Evolutionary conservation across 768 basidiomycete genomes (phyloP).

Genomic region (Russula foetens): DNA sequence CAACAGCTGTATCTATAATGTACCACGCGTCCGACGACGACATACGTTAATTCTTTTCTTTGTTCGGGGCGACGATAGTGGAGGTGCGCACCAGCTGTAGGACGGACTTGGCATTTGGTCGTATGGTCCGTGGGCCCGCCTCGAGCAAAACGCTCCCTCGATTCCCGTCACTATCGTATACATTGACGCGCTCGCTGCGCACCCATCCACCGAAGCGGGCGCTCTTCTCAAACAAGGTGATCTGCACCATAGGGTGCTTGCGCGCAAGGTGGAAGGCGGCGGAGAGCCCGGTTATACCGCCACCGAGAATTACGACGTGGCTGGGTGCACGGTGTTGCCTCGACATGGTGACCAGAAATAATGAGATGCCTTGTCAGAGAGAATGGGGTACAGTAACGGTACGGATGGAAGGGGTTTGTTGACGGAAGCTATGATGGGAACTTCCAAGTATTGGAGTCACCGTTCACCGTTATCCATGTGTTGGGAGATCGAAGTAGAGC

Average conservation of each 20-base stretch:
- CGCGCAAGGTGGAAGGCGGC: constrained; percentile 72
- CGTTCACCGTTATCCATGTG: too few species aligned
- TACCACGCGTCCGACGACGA: too few species aligned
- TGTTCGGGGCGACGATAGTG: too few species aligned
- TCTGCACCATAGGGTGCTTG: constrained; percentile 46
- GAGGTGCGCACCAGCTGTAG: constrained; percentile 63
- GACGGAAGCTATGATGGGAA: neutral
- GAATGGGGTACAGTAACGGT: neutral
- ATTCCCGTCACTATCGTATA: constrained; percentile 27
- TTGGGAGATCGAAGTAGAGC: too few species aligned
- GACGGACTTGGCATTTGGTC: constrained; percentile 66
- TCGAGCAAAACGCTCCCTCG: constrained; percentile 57
- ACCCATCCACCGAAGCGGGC: constrained; percentile 83
- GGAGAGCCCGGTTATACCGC: constrained; percentile 75
- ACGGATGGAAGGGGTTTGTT: neutral
- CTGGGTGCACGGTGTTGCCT: neutral
- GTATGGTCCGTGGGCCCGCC: constrained; percentile 77
- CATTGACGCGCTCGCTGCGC: constrained; percentile 43
- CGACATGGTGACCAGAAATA: neutral
- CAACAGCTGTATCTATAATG: constrained; percentile 65
- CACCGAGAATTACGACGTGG: constrained; percentile 67
- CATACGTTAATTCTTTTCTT: too few species aligned
- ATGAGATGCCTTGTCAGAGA: neutral
- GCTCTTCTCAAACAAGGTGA: constrained; percentile 65
- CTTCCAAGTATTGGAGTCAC: too few species aligned